Evolutionary conservation across 2,329 filamentous ascomycete genomes (phyloP).

Genomic region (Colletotrichum lentis): DNA sequence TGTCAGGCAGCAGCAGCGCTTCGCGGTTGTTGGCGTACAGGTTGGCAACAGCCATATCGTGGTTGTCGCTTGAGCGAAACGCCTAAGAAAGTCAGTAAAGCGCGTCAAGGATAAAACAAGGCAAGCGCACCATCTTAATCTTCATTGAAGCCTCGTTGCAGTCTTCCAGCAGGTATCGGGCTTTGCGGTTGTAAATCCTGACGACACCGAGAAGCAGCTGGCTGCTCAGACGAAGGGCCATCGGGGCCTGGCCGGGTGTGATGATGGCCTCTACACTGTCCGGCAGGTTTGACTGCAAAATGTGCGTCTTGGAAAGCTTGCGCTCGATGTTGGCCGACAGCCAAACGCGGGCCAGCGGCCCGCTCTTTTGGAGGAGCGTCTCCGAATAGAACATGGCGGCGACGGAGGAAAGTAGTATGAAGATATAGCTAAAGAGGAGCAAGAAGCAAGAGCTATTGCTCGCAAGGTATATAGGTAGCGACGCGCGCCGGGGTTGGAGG

Average conservation of each 20-base stretch:
- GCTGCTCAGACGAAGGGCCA: conserved; percentile 91
- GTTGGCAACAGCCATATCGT: conserved; percentile 83
- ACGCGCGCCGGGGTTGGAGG: conserved; percentile 35
- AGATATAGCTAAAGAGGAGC: conserved; percentile 6
- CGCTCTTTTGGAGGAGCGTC: conserved; percentile 93
- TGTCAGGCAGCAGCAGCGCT: conserved; percentile 87
- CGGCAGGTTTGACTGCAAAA: conserved; percentile 92
- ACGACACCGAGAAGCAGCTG: conserved; percentile 95
- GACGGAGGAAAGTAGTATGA: conserved; percentile 33
- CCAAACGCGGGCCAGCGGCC: conserved; percentile 97
- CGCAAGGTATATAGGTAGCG: conserved; percentile 27
- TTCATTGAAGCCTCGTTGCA: conserved; percentile 98
- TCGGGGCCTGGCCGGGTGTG: conserved; percentile 88
- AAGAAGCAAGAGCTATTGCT: conserved; percentile 30
- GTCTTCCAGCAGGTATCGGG: conserved; percentile 93
- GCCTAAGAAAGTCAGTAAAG: conserved; percentile 67
- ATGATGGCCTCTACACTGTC: conserved; percentile 97
- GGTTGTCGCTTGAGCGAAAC: conserved; percentile 92
- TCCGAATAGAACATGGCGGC: conserved; percentile 94
- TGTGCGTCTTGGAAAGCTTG: conserved; percentile 97
- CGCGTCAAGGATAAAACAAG: neutral
- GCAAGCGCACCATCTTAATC: conserved; percentile 86
- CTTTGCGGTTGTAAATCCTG: conserved; percentile 96
- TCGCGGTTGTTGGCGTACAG: conserved; percentile 83
- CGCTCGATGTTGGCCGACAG: conserved; percentile 97